Percentiles rank a stretch among this genome's conserved stretches.
Conservation (phyloP, 2,329 filamentous ascomycete species). For the Hypocreales sp. region DNA sequence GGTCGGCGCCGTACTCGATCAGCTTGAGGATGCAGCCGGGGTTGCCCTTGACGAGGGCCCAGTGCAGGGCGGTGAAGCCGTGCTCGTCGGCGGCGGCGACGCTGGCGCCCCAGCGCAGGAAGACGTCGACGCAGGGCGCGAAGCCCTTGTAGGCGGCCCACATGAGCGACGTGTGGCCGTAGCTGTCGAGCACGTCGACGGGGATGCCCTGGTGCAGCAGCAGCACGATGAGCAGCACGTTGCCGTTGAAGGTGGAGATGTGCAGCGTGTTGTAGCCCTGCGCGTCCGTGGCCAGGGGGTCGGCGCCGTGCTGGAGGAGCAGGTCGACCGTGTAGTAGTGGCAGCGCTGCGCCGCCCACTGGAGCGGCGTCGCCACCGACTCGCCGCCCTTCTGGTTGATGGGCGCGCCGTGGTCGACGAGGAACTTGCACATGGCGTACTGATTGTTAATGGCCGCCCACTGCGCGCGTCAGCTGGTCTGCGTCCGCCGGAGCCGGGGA, state of each 20-base stretch:
- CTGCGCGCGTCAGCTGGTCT: slow-evolving; percentile 28
- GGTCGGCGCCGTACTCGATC: slow-evolving; percentile 87
- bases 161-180: slow-evolving; percentile 91
- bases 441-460: slow-evolving; percentile 99
- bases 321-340: slow-evolving; percentile 95
- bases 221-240: slow-evolving; percentile 75
- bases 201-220: slow-evolving; percentile 91
- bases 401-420: slow-evolving; percentile 71
- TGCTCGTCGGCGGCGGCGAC: slow-evolving; percentile 83
- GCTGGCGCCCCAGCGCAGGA: slow-evolving; percentile 87
- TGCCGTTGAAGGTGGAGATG: slow-evolving; percentile 92
- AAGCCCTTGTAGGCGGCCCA: slow-evolving; percentile 98
- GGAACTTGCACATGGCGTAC: slow-evolving; percentile 90
- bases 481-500: slow-evolving; percentile 1
- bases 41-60: slow-evolving; percentile 89
- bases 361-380: slow-evolving; percentile 80
- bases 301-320: slow-evolving; percentile 78
- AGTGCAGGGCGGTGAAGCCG: slow-evolving; percentile 88
- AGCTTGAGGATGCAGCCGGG: slow-evolving; percentile 82
- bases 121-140: slow-evolving; percentile 79
- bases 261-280: slow-evolving; percentile 98
- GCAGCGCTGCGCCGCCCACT: slow-evolving; percentile 94
- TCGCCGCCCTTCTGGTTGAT: slow-evolving; percentile 94
- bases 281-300: slow-evolving; percentile 80
- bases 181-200: slow-evolving; percentile 77